phyloP scores from a whole-genome alignment of 1,284 basidiomycete genomes.

The Apiotrichum mycotoxinovorans region DNA sequence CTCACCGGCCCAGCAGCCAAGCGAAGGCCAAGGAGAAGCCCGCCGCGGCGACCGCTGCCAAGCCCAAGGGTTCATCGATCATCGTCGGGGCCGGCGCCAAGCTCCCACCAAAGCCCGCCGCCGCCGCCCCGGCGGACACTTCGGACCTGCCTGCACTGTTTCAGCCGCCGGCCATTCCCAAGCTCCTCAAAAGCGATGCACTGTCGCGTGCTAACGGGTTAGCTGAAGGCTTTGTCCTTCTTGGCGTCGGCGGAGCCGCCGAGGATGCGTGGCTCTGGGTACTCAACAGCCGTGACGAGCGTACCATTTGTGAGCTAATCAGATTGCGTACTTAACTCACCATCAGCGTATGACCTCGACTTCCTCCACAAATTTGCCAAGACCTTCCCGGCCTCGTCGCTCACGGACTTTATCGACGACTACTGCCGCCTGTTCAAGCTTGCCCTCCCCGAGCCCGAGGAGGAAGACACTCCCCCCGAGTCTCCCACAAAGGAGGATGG shows the following conservation, averaged over 20 bases:
- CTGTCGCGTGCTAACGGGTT: slow-evolving; percentile 45
- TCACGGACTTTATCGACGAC: slow-evolving; percentile 62
- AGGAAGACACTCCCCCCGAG: slow-evolving; percentile 39
- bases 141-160: slow-evolving; percentile 25
- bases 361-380: slow-evolving; percentile 63
- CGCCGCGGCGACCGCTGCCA: not conserved
- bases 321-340: not conserved
- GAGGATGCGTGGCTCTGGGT: slow-evolving; percentile 54
- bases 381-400: slow-evolving; percentile 63
- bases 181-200: slow-evolving; percentile 49
- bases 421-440: slow-evolving; percentile 66
- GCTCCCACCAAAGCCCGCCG: slow-evolving; percentile 1
- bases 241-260: slow-evolving; percentile 34
- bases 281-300: slow-evolving; percentile 71
- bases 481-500: slow-evolving; percentile 29
- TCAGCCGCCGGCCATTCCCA: slow-evolving; percentile 48
- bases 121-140: not conserved
- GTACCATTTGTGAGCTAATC: slow-evolving; percentile 59
- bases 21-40: slow-evolving; percentile 11
- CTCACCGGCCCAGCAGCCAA: slow-evolving; percentile 1
- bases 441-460: slow-evolving; percentile 53
- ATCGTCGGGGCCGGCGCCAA: not conserved
- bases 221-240: slow-evolving; percentile 46
- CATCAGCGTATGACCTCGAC: slow-evolving; percentile 60
- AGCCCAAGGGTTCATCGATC: not conserved